These are phyloP conservation scores for Eucalyptus melliodora DNA, from an alignment of 345 rosid species.

Conservation along the genomic window DNA sequence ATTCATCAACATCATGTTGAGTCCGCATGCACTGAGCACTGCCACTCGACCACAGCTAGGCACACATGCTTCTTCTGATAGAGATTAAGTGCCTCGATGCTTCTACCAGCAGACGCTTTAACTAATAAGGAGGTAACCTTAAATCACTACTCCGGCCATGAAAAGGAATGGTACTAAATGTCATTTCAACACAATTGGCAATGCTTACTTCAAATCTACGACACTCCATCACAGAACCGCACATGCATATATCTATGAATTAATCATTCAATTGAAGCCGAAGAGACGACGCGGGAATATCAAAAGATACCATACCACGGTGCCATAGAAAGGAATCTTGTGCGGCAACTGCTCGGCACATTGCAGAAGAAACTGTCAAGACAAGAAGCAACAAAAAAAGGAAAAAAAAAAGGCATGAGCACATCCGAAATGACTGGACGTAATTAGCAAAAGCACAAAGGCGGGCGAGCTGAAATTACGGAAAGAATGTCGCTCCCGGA, in stretches of 20 bases:
- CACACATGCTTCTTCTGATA: background rate
- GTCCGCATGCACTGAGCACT: background rate
- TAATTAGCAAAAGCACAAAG: background rate
- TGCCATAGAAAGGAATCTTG: constrained; percentile 79
- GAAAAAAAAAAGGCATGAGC: background rate
- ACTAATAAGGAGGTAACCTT: background rate
- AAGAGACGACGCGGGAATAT: background rate
- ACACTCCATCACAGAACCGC: background rate
- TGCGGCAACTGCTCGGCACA: constrained; percentile 92
- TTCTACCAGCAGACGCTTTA: background rate
- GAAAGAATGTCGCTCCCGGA: constrained; percentile 42
- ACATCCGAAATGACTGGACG: background rate
- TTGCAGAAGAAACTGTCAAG: constrained; percentile 62
- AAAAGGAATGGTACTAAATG: background rate
- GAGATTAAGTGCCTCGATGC: background rate
- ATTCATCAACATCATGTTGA: background rate
- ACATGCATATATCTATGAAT: background rate
- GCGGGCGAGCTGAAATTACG: constrained; percentile 13
- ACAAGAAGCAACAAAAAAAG: background rate
- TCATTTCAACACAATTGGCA: background rate
- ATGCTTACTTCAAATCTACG: background rate
- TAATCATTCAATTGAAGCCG: background rate
- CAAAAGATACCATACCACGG: constrained; percentile 52
- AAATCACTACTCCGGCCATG: background rate
- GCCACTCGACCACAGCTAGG: background rate